phyloP scores from a whole-genome alignment of 1,284 basidiomycete genomes.

The Marasmius fiardii region DNA sequence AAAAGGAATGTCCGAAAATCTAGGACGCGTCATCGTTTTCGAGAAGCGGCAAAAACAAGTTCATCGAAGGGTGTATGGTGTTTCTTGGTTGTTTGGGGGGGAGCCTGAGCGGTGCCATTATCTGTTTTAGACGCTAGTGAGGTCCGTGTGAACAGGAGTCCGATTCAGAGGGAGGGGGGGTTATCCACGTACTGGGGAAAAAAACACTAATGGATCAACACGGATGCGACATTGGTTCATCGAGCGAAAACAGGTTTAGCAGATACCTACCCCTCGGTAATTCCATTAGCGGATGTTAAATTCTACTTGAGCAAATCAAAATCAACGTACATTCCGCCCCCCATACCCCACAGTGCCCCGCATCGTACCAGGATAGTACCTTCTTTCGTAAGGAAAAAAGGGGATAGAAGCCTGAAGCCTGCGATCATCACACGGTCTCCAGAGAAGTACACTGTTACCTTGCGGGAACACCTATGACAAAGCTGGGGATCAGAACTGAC shows the following conservation, averaged over 20 bases:
- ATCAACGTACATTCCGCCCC: background rate
- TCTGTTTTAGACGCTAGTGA: background rate
- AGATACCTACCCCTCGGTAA: background rate
- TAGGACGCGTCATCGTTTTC: background rate
- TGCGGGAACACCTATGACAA: background rate
- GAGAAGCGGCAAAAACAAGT: background rate
- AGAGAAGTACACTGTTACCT: background rate
- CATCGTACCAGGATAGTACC: background rate
- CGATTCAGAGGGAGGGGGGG: too few relatives aligned
- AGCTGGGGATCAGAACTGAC: background rate
- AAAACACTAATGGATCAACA: too few relatives aligned
- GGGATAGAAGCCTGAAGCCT: background rate
- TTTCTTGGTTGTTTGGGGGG: background rate
- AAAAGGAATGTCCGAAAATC: background rate
- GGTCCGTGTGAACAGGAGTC: background rate
- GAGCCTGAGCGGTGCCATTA: background rate
- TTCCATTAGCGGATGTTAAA: background rate
- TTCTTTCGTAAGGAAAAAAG: background rate
- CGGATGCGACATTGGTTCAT: too few relatives aligned
- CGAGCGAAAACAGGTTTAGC: too few relatives aligned
- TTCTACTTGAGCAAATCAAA: background rate
- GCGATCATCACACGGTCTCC: background rate
- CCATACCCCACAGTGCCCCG: background rate
- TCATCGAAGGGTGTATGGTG: background rate
- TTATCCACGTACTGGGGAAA: too few relatives aligned